A percentile compares a stretch with the other conserved stretches of the same genome.
phyloP scores from a whole-genome alignment of 129 eudicot genomes.

The Lactuca sativa region DNA sequence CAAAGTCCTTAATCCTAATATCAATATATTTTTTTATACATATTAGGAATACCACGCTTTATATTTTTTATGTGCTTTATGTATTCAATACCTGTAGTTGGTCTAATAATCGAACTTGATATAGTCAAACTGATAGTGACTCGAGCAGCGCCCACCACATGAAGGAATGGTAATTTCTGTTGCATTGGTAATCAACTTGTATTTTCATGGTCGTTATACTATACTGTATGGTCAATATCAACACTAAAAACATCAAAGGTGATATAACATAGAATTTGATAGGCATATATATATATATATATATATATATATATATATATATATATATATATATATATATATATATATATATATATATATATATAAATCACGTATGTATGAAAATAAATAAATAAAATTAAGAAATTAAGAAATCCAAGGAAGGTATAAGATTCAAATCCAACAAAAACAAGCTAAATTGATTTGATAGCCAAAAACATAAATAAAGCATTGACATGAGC shows the following conservation, averaged over 20 bases:
- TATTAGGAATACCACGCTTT: no score
- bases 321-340: no score
- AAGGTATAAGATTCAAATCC: neutral
- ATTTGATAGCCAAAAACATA: no score
- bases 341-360: no score
- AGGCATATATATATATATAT: no score
- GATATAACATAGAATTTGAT: conserved; percentile 4
- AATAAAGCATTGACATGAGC: no score
- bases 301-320: no score
- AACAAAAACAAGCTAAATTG: neutral
- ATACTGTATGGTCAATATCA: conserved; percentile 12
- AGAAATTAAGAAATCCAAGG: neutral
- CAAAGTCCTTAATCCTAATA: no score
- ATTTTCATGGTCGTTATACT: conserved; percentile 3
- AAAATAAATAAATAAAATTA: no score
- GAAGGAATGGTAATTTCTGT: neutral
- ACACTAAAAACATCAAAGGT: neutral
- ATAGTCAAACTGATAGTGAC: conserved; percentile 3
- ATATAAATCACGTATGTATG: no score
- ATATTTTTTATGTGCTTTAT: neutral
- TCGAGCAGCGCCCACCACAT: neutral
- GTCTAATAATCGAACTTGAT: neutral
- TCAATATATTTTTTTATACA: no score
- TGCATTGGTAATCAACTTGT: neutral
- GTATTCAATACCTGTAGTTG: neutral